Base-by-base conservation (phyloP, 2,329 filamentous ascomycete species). In the Gremmenia infestans region DNA sequence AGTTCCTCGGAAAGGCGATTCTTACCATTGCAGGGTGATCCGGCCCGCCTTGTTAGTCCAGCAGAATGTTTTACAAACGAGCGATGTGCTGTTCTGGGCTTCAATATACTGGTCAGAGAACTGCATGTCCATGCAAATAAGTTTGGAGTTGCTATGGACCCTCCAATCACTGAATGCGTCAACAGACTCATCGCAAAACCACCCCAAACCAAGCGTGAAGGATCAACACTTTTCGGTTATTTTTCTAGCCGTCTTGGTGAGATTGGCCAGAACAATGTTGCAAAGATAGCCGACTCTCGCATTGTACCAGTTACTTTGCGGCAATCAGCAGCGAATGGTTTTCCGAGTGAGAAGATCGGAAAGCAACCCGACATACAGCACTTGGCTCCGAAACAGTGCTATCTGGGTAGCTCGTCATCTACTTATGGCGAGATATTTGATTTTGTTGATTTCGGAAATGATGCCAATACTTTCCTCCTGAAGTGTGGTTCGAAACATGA, bases 361-460 rank as follows among this genome's bases (percentile, higher is more conserved):
- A 53, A 68, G 65, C 55, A 55, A 17, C 23, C 14, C 45, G 66
- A 67, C 48, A 64, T 81, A 47, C 74, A 78, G 62, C 79, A 84
- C 63, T 78, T 91, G 46, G 78, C 82, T 15, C 93, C 94, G 5
- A 81, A 80, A 47, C 78, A 85, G 42, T 91, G 88, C 60, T 99
- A 96, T 70, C 78, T 99, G 2, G 94, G 94, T 8, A 86, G 62
- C 28, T 84, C 80, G 5, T 70, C 74, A 2, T 32, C 28, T 32
- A 79, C 78, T 7, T 99, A 95, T 66, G 88, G 84, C 11, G 89
- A 96, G 35, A 95, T 99, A 35, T 96, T 99, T 63, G 91, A 97
- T 69, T 99, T 97, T 72, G 92, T 97, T 14, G 89, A 97, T 69
- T 99, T 97, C 73, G 91, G 93, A 0, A 75, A 80, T 36, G 86